Conservation (phyloP, 1,284 basidiomycete genomes). For the Dichomitus squalens region DNA sequence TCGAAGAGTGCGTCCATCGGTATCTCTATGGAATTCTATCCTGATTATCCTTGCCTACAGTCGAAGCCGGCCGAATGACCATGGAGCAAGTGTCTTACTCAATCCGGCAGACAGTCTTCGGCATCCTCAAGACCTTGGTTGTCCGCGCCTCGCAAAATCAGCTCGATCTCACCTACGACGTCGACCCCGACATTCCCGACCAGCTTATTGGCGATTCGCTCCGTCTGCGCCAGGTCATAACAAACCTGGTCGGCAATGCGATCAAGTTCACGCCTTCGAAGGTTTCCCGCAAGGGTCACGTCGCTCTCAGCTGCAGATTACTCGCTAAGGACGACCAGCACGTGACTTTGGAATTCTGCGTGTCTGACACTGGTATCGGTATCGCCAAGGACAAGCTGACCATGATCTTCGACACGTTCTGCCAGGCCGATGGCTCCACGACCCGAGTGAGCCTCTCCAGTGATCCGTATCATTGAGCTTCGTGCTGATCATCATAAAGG, state of each 20-base stretch:
- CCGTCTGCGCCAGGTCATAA: slow-evolving; percentile 91
- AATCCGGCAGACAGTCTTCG: slow-evolving; percentile 95
- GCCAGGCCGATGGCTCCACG: slow-evolving; percentile 96
- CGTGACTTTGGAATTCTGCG: slow-evolving; percentile 95
- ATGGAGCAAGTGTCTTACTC: slow-evolving; percentile 99
- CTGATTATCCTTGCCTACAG: slow-evolving; percentile 43
- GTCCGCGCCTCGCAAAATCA: slow-evolving; percentile 98
- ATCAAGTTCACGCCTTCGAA: slow-evolving; percentile 94
- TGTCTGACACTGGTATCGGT: slow-evolving; percentile 97
- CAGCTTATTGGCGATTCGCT: slow-evolving; percentile 97
- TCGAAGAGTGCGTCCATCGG: slow-evolving; percentile 80
- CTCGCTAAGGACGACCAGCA: slow-evolving; percentile 75
- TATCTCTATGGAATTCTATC: slow-evolving; percentile 4
- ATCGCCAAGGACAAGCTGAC: slow-evolving; percentile 99
- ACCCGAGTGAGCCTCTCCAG: slow-evolving; percentile 62
- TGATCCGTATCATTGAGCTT: slow-evolving; percentile 2
- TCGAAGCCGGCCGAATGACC: slow-evolving; percentile 98
- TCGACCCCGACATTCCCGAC: slow-evolving; percentile 95
- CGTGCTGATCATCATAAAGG: slow-evolving; percentile 44
- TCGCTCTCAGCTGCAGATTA: slow-evolving; percentile 86
- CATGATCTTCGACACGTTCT: slow-evolving; percentile 99
- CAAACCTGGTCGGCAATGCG: slow-evolving; percentile 93
- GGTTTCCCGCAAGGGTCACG: slow-evolving; percentile 81
- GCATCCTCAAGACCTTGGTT: slow-evolving; percentile 97
- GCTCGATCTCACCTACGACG: slow-evolving; percentile 95